Conservation (phyloP, 805 yeast species). For the Yamadazyma takamatsuzukensis region DNA sequence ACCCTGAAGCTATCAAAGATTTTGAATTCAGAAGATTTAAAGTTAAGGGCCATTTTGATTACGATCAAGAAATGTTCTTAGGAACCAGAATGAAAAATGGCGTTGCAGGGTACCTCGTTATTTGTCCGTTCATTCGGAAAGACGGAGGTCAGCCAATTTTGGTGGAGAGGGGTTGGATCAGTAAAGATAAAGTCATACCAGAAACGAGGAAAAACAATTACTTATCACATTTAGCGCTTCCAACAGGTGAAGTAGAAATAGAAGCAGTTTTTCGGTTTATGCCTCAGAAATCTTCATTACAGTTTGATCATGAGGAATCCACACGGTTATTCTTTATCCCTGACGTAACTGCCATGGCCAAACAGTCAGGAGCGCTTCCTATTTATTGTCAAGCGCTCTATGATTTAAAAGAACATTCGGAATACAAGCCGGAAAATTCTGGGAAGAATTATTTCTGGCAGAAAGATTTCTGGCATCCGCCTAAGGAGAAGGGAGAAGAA, state of each 20-base stretch:
- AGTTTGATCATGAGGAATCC: slow-evolving; percentile 66
- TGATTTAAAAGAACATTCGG: slow-evolving; percentile 64
- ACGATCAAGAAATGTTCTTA: slow-evolving; percentile 82
- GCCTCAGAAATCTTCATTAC: slow-evolving; percentile 56
- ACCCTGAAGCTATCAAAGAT: slow-evolving; percentile 62
- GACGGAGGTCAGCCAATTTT: slow-evolving; percentile 75
- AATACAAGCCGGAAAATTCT: slow-evolving; percentile 26
- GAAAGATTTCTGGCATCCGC: slow-evolving; percentile 26
- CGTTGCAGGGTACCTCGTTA: slow-evolving; percentile 69
- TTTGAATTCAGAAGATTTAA: slow-evolving; percentile 80
- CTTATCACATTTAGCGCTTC: slow-evolving; percentile 68
- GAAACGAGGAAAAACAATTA: slow-evolving; percentile 42
- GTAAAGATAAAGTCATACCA: slow-evolving; percentile 61
- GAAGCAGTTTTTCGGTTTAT: slow-evolving; percentile 72
- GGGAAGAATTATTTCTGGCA: slow-evolving; percentile 17
- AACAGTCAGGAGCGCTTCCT: slow-evolving; percentile 61
- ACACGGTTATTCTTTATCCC: slow-evolving; percentile 72
- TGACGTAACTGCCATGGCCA: slow-evolving; percentile 80
- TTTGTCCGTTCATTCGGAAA: slow-evolving; percentile 76
- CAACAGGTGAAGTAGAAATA: slow-evolving; percentile 67
- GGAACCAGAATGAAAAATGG: slow-evolving; percentile 80
- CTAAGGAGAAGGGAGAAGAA: no score
- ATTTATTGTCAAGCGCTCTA: slow-evolving; percentile 72
- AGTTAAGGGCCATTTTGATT: slow-evolving; percentile 76
- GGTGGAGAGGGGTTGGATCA: slow-evolving; percentile 90